phyloP scores from a whole-genome alignment of 345 rosid species.

The Camelina laxa region DNA sequence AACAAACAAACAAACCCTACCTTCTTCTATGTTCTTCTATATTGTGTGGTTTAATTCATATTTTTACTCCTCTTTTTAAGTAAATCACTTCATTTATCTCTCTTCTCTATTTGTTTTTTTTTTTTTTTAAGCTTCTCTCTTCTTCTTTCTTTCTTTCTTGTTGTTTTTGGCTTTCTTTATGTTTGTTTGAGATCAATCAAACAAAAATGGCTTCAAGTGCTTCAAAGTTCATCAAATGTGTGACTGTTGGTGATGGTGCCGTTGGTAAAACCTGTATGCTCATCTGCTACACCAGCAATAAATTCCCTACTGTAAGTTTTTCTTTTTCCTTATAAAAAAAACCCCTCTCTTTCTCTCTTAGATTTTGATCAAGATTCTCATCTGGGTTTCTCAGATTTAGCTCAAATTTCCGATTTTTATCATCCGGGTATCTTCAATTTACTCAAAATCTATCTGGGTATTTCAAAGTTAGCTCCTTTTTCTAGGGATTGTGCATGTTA shows the following conservation, averaged over 20 bases:
- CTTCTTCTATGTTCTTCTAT: not conserved
- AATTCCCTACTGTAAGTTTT: constrained; percentile 46
- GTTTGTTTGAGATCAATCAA: constrained; percentile 18
- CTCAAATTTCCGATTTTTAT: not conserved
- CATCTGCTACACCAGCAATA: constrained; percentile 51
- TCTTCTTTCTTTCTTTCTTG: constrained; percentile 1
- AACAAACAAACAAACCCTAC: constrained; percentile 33
- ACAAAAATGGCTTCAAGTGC: constrained; percentile 41
- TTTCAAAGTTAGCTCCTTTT: constrained; percentile 39
- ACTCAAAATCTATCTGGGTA: constrained; percentile 24
- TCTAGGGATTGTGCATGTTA: constrained; percentile 29
- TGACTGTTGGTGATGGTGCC: constrained; percentile 50
- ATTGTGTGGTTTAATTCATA: constrained; percentile 14
- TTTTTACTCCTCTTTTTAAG: constrained; percentile 20
- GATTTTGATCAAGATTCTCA: constrained; percentile 20
- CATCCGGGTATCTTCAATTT: constrained; percentile 32
- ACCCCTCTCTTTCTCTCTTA: not conserved
- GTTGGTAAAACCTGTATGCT: constrained; percentile 52
- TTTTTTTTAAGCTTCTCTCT: not conserved
- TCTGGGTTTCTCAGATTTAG: constrained; percentile 34
- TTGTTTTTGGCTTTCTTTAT: not conserved
- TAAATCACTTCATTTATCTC: constrained; percentile 43
- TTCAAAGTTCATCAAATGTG: constrained; percentile 48
- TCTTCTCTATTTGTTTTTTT: not conserved
- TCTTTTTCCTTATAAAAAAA: too few relatives aligned